phyloP scores from a whole-genome alignment of 140 eudicot genomes.

The Senecio squalidus region DNA sequence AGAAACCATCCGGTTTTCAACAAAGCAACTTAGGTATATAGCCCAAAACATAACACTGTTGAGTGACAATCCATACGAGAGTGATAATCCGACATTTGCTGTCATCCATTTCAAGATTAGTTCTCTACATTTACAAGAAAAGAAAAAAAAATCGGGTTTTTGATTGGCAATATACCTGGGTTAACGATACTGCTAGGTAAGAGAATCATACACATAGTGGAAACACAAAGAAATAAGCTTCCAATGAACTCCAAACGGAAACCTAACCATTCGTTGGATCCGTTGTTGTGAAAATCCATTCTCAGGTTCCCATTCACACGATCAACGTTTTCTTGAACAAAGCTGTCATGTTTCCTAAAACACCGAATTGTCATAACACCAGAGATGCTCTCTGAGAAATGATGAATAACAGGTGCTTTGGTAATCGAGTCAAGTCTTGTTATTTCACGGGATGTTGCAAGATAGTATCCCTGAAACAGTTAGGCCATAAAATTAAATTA shows the following conservation, averaged over 20 bases:
- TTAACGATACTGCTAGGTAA: conserved; percentile 75
- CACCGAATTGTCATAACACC: conserved; percentile 77
- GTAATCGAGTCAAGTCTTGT: conserved; percentile 77
- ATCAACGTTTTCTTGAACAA: conserved; percentile 54
- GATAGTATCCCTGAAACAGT: conserved; percentile 57
- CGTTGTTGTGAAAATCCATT: conserved; percentile 83
- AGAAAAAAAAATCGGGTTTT: not conserved
- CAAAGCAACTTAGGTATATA: conserved; percentile 54
- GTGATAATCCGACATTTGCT: conserved; percentile 72
- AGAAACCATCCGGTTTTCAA: conserved; percentile 77
- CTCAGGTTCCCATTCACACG: conserved; percentile 60
- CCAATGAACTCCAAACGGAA: conserved; percentile 78
- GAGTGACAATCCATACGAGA: conserved; percentile 77
- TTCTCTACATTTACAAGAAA: not conserved
- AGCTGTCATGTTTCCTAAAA: conserved; percentile 53
- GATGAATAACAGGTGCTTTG: conserved; percentile 69
- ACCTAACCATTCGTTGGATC: conserved; percentile 85
- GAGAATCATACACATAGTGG: conserved; percentile 62
- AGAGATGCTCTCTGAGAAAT: conserved; percentile 70
- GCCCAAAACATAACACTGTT: conserved; percentile 49
- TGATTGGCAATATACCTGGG: conserved; percentile 43
- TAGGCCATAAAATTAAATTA: not conserved
- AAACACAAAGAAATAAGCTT: conserved; percentile 59
- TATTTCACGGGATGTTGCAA: conserved; percentile 69
- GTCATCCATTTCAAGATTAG: not conserved